Percentiles rank a stretch among this genome's conserved stretches.
Conservation (phyloP, 805 yeast species). For the Suhomyces prunicola region DNA sequence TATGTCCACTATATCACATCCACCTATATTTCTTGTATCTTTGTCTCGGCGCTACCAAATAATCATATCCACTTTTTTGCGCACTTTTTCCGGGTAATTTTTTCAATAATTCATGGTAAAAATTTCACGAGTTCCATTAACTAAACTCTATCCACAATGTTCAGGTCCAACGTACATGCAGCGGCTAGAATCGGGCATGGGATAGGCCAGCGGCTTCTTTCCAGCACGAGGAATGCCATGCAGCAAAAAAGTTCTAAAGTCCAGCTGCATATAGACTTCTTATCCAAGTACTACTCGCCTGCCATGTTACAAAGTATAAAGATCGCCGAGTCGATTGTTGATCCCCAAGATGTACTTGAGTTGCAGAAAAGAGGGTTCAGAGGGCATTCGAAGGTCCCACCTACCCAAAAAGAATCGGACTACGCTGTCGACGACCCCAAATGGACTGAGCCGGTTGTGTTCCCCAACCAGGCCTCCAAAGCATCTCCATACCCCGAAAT, state of each 20-base stretch:
- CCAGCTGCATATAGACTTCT: constrained; percentile 48
- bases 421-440: constrained; percentile 66
- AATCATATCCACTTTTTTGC: too few relatives aligned
- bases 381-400: constrained; percentile 54
- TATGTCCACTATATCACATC: too few relatives aligned
- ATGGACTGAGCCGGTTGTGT: constrained; percentile 63
- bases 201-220: constrained; percentile 2
- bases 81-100: constrained; percentile 5
- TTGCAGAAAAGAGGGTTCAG: constrained; percentile 30
- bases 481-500: constrained; percentile 55
- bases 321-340: constrained; percentile 71
- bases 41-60: background rate
- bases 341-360: constrained; percentile 57
- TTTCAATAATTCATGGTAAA: background rate
- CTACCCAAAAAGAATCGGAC: constrained; percentile 63
- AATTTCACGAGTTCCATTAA: background rate
- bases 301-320: constrained; percentile 77
- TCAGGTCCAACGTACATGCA: constrained; percentile 3
- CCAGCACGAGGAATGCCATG: constrained; percentile 2
- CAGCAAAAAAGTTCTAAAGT: constrained; percentile 14
- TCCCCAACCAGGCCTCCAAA: constrained; percentile 48
- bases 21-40: too few relatives aligned
- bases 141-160: constrained; percentile 4
- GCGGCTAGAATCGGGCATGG: constrained; percentile 2
- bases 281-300: constrained; percentile 77